Percentiles rank a stretch among this genome's conserved stretches.
phyloP scores from a whole-genome alignment of 495 filamentous ascomycete genomes.

The Sordaria brevicollis region DNA sequence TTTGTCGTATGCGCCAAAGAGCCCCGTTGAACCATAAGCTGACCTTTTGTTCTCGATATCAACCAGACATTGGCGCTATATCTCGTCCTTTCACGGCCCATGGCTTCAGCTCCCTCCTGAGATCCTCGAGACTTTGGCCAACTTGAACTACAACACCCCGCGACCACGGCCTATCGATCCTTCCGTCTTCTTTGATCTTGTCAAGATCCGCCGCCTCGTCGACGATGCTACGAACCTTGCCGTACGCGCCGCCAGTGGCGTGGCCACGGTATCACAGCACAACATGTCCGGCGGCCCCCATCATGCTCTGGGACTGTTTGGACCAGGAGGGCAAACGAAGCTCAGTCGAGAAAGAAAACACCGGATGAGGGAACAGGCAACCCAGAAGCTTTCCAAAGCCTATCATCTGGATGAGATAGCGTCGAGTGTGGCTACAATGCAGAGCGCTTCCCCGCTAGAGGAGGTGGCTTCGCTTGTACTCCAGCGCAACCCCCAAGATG shows the following conservation, averaged over 20 bases:
- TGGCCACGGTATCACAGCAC: conserved; percentile 50
- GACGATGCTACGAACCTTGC: conserved; percentile 68
- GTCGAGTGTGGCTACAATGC: conserved; percentile 73
- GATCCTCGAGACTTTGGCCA: conserved; percentile 65
- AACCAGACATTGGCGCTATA: conserved; percentile 68
- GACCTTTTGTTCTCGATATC: neutral
- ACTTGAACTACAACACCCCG: conserved; percentile 66
- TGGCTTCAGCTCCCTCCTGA: conserved; percentile 82
- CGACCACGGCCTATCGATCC: conserved; percentile 69
- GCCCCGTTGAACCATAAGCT: neutral
- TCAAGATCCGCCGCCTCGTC: conserved; percentile 67
- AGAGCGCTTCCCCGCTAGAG: conserved; percentile 65
- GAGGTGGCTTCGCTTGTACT: conserved; percentile 67
- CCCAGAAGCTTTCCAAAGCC: conserved; percentile 61
- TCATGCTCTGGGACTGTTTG: conserved; percentile 47
- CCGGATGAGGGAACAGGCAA: conserved; percentile 66
- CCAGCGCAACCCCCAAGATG: conserved; percentile 49
- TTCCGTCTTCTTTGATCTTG: conserved; percentile 69
- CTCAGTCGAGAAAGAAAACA: conserved; percentile 63
- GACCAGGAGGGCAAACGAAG: conserved; percentile 47
- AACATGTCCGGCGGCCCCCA: conserved; percentile 42
- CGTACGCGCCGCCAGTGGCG: conserved; percentile 62
- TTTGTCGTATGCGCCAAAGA: neutral
- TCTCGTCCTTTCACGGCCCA: conserved; percentile 73
- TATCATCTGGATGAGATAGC: conserved; percentile 74